Conservation (phyloP, 2,329 filamentous ascomycete genomes). For the Leptographium procerum region DNA sequence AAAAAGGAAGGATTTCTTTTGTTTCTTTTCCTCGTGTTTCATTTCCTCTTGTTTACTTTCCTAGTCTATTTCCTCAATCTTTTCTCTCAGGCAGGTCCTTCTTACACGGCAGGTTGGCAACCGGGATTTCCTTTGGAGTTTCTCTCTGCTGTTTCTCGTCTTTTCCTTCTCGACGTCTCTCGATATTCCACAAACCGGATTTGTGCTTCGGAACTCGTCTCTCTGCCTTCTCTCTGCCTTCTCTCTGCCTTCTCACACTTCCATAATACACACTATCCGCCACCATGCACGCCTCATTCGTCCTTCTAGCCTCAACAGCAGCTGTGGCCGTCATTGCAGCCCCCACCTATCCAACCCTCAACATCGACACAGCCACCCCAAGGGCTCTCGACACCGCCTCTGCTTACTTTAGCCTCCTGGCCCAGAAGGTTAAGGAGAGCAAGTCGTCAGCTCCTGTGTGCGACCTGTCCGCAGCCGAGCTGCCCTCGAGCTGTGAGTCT, state of each 20-base stretch:
- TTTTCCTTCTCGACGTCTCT: not conserved
- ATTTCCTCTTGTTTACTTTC: too few relatives aligned
- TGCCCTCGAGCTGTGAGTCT: constrained; percentile 33
- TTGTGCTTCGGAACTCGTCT: not conserved
- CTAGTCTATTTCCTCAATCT: not conserved
- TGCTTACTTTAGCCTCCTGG: constrained; percentile 50
- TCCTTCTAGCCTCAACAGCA: constrained; percentile 33
- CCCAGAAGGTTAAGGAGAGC: constrained; percentile 39
- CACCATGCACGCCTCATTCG: constrained; percentile 38
- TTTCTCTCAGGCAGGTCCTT: not conserved
- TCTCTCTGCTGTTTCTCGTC: constrained; percentile 2
- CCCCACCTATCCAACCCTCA: constrained; percentile 34
- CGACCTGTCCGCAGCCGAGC: constrained; percentile 39
- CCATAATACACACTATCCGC: too few relatives aligned
- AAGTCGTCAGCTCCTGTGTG: constrained; percentile 35
- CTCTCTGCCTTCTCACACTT: too few relatives aligned
- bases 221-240: constrained; percentile 5
- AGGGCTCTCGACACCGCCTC: constrained; percentile 37
- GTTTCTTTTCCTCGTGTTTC: not conserved
- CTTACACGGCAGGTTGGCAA: not conserved
- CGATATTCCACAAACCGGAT: not conserved
- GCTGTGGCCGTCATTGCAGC: constrained; percentile 33
- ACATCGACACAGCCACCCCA: constrained; percentile 26
- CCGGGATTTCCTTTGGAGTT: not conserved
- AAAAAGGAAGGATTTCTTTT: not conserved